phyloP scores from a whole-genome alignment of 176 grass and related monocot genomes.

The Hordeum marinum region DNA sequence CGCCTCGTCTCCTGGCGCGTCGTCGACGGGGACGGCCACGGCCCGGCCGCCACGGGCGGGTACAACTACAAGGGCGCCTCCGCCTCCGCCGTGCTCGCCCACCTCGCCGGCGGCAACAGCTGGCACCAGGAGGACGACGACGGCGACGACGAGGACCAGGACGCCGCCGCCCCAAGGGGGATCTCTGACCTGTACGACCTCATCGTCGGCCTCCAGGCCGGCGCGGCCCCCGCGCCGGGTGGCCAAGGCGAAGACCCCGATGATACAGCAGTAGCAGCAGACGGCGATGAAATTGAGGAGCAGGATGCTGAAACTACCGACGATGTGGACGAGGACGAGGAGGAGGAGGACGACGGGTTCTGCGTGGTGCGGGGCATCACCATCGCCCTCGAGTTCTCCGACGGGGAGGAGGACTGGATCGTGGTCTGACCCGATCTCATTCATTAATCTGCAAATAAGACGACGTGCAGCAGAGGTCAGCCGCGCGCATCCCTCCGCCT shows the following conservation, averaged over 20 bases:
- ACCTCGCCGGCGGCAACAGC: background rate
- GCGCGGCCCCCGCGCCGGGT: background rate
- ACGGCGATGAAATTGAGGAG: conserved; percentile 8
- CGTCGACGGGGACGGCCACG: conserved; percentile 5
- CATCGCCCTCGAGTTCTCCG: conserved; percentile 56
- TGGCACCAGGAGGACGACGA: background rate
- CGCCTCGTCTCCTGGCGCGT: conserved; percentile 71
- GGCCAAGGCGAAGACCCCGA: background rate
- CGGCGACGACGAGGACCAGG: background rate
- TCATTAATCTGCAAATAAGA: conserved; percentile 9
- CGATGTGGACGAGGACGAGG: background rate
- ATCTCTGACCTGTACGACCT: conserved; percentile 46
- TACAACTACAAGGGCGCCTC: background rate
- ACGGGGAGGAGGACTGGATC: conserved; percentile 92
- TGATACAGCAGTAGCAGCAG: background rate
- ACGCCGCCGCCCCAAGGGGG: background rate
- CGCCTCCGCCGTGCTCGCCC: background rate
- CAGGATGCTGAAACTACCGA: background rate
- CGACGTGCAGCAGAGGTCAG: background rate
- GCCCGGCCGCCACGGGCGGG: background rate
- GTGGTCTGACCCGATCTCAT: conserved; percentile 45
- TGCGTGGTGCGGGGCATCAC: conserved; percentile 52
- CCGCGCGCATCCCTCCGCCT: background rate
- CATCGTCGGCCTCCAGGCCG: conserved; percentile 28
- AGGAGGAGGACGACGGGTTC: conserved; percentile 58